phyloP scores from a whole-genome alignment of 805 yeast species.

The Starmerella ratchasimensis region DNA sequence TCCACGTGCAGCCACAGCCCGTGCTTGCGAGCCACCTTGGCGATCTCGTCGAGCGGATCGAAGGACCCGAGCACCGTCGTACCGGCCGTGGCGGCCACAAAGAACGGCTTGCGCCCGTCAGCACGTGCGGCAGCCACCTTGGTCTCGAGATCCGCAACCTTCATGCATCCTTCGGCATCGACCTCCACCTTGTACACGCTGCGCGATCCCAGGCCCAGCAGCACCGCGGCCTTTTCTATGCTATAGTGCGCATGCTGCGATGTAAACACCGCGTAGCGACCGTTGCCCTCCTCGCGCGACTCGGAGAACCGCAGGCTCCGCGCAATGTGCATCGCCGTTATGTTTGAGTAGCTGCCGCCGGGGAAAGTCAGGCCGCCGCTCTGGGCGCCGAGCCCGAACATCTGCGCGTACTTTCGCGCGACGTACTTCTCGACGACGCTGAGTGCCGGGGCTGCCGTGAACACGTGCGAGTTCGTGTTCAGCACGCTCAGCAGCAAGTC shows the following conservation, averaged over 20 bases:
- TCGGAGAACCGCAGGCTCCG: constrained; percentile 53
- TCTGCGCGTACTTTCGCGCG: constrained; percentile 49
- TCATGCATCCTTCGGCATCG: constrained; percentile 43
- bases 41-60: constrained; percentile 49
- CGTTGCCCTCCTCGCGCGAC: constrained; percentile 50
- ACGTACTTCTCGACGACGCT: constrained; percentile 61
- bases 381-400: constrained; percentile 42
- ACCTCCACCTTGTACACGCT: constrained; percentile 53
- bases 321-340: constrained; percentile 67
- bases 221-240: constrained; percentile 66
- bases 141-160: constrained; percentile 33
- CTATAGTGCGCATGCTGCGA: constrained; percentile 66
- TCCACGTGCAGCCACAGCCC: constrained; percentile 71
- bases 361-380: constrained; percentile 72
- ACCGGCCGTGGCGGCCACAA: constrained; percentile 75
- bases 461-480: constrained; percentile 77
- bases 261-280: constrained; percentile 55
- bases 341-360: constrained; percentile 81
- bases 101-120: constrained; percentile 58
- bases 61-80: constrained; percentile 79
- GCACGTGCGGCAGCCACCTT: constrained; percentile 33
- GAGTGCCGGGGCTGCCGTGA: constrained; percentile 67
- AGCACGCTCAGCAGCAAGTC: constrained; percentile 54
- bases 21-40: constrained; percentile 39
- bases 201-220: constrained; percentile 54